These are phyloP conservation scores for Globisporangium middletonii DNA, from an alignment of 352 stramenopile species.

Conservation along the genomic window DNA sequence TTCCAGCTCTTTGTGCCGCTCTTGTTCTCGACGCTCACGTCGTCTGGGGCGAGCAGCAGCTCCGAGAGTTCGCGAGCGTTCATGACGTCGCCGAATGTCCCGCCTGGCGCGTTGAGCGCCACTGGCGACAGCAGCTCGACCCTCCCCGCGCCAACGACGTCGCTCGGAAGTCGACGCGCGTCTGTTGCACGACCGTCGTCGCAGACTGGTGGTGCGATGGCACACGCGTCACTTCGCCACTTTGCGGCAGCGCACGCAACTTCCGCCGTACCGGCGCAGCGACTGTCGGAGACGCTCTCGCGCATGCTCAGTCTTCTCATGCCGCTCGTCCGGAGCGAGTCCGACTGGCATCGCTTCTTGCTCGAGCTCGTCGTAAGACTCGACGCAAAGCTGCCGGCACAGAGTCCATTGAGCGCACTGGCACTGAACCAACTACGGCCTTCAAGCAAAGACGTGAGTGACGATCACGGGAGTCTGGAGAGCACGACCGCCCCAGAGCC, in stretches of 20 bases:
- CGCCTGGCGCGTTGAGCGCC: too few relatives aligned
- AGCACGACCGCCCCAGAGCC: too few relatives aligned
- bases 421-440: neutral
- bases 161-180: too few relatives aligned
- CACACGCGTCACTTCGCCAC: too few relatives aligned
- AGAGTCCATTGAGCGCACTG: neutral
- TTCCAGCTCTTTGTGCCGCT: constrained; percentile 31
- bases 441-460: too few relatives aligned
- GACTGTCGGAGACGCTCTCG: constrained; percentile 12
- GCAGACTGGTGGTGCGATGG: too few relatives aligned
- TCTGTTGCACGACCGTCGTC: neutral
- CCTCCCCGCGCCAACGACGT: neutral
- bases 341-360: constrained; percentile 25
- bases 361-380: constrained; percentile 11
- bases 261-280: neutral
- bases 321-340: constrained; percentile 13
- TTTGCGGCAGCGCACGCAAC: neutral
- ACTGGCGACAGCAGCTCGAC: too few relatives aligned
- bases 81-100: too few relatives aligned
- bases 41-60: neutral
- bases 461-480: too few relatives aligned
- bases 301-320: constrained; percentile 11
- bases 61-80: too few relatives aligned
- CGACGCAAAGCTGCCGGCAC: neutral
- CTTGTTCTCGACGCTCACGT: constrained; percentile 17